phyloP scores from a whole-genome alignment of 257 asterid species.

The Ilex asprella region DNA sequence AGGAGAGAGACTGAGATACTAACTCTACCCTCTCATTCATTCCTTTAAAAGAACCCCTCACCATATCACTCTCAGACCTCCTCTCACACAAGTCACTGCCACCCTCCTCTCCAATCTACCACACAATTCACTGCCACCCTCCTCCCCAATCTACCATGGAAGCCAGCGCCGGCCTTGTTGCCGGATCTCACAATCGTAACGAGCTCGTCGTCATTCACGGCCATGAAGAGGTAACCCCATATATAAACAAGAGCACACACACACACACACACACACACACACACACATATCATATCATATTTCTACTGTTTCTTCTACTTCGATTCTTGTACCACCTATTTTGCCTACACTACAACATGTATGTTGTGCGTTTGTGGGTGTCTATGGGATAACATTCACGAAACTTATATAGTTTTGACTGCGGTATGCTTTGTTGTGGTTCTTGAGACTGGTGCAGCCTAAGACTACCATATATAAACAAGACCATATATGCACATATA shows the following conservation, averaged over 20 bases:
- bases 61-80: slow-evolving; percentile 21
- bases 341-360: no score
- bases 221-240: slow-evolving; percentile 75
- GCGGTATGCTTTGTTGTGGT: no score
- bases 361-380: neutral
- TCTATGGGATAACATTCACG: neutral
- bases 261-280: neutral
- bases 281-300: neutral
- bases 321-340: no score
- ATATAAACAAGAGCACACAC: neutral
- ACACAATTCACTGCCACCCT: neutral
- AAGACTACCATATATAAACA: no score
- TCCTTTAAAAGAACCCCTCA: slow-evolving; percentile 40
- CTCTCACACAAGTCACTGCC: neutral
- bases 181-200: slow-evolving; percentile 95
- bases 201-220: slow-evolving; percentile 96
- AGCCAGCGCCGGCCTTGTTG: slow-evolving; percentile 94
- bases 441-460: no score
- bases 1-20: slow-evolving; percentile 23
- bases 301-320: no score
- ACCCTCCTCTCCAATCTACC: slow-evolving; percentile 4
- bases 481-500: no score
- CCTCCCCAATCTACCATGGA: slow-evolving; percentile 47
- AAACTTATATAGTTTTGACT: no score
- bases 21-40: slow-evolving; percentile 17